phyloP scores from a whole-genome alignment of 1,284 basidiomycete species.

The Hortiboletus rubellus region DNA sequence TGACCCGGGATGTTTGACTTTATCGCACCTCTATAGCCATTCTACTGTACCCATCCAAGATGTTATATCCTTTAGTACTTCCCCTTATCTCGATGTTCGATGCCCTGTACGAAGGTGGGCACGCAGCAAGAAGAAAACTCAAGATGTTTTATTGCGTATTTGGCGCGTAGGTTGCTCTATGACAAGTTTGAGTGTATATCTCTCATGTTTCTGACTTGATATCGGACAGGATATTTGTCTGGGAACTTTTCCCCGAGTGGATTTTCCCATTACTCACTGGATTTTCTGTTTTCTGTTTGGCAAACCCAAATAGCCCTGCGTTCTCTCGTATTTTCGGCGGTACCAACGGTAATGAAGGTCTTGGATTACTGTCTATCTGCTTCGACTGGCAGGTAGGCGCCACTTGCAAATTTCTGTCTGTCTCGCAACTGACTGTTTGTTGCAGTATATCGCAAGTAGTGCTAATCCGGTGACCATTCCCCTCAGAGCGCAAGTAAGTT shows the following conservation, averaged over 20 bases:
- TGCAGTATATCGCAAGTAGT: conserved; percentile 45
- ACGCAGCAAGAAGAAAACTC: conserved; percentile 39
- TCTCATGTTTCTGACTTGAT: background rate
- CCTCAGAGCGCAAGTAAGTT: conserved; percentile 42
- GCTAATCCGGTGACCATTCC: conserved; percentile 49
- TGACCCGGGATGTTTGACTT: background rate
- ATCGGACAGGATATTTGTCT: conserved; percentile 44
- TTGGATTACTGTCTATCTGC: conserved; percentile 50
- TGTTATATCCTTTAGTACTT: conserved; percentile 55
- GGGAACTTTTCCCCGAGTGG: conserved; percentile 55
- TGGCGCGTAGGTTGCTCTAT: conserved; percentile 29
- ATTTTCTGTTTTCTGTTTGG: conserved; percentile 58
- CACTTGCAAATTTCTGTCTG: background rate
- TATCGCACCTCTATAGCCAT: conserved; percentile 33
- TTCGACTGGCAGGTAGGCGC: conserved; percentile 53
- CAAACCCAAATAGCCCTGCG: conserved; percentile 46
- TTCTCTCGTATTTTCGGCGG: conserved; percentile 62
- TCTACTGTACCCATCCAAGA: conserved; percentile 66
- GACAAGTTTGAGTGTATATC: conserved; percentile 25
- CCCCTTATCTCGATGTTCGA: conserved; percentile 60
- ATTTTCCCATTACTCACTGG: conserved; percentile 50
- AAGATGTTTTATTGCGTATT: conserved; percentile 55
- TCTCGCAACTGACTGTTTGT: conserved; percentile 9
- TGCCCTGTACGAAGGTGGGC: conserved; percentile 45
- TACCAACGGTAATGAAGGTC: conserved; percentile 58